phyloP scores from a whole-genome alignment of 2,329 filamentous ascomycete genomes.

The Pseudopithomyces chartarum region DNA sequence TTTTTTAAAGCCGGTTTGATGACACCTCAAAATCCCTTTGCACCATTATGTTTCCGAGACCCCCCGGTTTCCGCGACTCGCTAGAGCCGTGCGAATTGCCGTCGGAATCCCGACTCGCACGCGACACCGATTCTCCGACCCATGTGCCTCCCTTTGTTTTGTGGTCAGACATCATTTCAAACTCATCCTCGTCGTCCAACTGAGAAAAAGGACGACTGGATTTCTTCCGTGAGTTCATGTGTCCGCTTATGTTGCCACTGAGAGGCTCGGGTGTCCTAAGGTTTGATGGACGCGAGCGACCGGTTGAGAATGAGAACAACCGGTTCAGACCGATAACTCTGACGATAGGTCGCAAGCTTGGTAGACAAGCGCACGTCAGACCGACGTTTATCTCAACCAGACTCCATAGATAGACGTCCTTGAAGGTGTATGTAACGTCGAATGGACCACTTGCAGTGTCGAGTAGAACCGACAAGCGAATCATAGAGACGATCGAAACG shows the following conservation, averaged over 20 bases:
- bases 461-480: conserved; percentile 30
- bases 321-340: conserved; percentile 20
- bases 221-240: not conserved
- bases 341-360: conserved; percentile 23
- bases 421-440: conserved; percentile 31
- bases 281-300: conserved; percentile 18
- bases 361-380: conserved; percentile 28
- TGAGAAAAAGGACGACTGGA: not conserved
- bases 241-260: conserved; percentile 2
- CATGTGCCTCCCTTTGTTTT: conserved; percentile 2
- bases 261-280: not conserved
- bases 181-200: not conserved
- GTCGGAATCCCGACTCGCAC: not conserved
- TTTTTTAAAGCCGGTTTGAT: not conserved
- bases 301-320: conserved; percentile 30
- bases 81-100: not conserved
- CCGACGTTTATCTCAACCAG: conserved; percentile 32
- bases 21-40: not conserved
- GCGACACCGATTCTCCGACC: not conserved
- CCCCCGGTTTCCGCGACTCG: not conserved
- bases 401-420: conserved; percentile 31
- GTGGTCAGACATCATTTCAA: not conserved
- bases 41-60: not conserved
- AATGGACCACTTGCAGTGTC: conserved; percentile 15
- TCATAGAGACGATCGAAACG: conserved; percentile 26